Percentiles rank a stretch among this genome's conserved stretches.
These are phyloP conservation scores for Candida xiaguanensis DNA, from an alignment of 805 yeast species.

Conservation along the genomic window DNA sequence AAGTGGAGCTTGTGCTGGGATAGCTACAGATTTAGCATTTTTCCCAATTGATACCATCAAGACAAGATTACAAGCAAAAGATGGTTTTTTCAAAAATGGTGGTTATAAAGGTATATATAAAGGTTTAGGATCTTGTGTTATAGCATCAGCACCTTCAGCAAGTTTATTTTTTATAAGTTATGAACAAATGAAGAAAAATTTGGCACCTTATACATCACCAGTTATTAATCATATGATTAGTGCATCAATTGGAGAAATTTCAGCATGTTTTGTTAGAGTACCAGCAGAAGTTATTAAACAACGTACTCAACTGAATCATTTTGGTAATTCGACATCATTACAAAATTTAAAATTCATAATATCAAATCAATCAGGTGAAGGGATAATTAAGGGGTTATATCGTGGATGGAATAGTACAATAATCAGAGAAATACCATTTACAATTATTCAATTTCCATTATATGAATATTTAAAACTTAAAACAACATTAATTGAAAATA, in stretches of 20 bases:
- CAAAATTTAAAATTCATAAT: conserved; percentile 64
- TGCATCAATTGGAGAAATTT: conserved; percentile 86
- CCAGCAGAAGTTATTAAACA: conserved; percentile 97
- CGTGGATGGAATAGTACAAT: conserved; percentile 93
- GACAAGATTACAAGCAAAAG: conserved; percentile 91
- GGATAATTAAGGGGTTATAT: conserved; percentile 72
- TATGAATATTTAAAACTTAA: conserved; percentile 75
- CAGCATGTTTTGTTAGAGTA: conserved; percentile 91
- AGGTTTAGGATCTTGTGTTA: conserved; percentile 90
- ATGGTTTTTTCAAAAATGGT: conserved; percentile 90
- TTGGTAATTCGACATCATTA: conserved; percentile 54
- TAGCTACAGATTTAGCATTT: conserved; percentile 88
- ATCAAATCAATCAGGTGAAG: conserved; percentile 70
- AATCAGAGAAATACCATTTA: conserved; percentile 94
- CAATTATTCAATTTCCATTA: conserved; percentile 91
- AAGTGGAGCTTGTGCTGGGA: conserved; percentile 95
- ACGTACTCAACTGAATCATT: conserved; percentile 64
- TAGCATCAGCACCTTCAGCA: conserved; percentile 86
- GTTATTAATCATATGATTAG: conserved; percentile 70
- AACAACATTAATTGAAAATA: conserved; percentile 27
- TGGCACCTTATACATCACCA: conserved; percentile 27
- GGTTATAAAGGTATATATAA: conserved; percentile 89
- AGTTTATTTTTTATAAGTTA: conserved; percentile 62
- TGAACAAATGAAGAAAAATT: conserved; percentile 60
- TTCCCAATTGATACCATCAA: conserved; percentile 96